A percentile compares a stretch with the other conserved stretches of the same genome.
phyloP scores from a whole-genome alignment of 2,329 filamentous ascomycete genomes.

The Aspergillus phoenicis region DNA sequence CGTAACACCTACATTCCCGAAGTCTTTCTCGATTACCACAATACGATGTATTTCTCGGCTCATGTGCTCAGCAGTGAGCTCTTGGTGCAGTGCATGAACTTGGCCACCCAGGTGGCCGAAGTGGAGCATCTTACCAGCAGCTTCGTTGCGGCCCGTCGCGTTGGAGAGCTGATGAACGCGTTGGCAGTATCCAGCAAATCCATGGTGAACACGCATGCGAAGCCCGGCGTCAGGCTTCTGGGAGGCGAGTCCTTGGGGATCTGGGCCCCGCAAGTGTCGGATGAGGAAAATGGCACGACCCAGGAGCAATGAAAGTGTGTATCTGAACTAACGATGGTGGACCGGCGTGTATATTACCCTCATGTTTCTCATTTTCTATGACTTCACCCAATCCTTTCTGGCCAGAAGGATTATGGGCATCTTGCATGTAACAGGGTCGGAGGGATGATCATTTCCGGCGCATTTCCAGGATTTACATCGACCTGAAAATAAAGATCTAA shows the following conservation, averaged over 20 bases:
- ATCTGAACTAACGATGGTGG: not conserved
- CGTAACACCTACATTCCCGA: constrained; percentile 83
- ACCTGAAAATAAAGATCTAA: constrained; percentile 5
- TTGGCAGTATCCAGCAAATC: constrained; percentile 78
- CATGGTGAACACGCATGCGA: constrained; percentile 57
- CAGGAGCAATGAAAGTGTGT: constrained; percentile 12
- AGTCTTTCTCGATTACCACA: constrained; percentile 79
- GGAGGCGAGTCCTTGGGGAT: constrained; percentile 42
- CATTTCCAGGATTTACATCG: not conserved
- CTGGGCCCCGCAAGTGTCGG: constrained; percentile 40
- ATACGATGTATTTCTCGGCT: constrained; percentile 76
- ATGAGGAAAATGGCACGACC: constrained; percentile 26
- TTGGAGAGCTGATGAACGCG: constrained; percentile 74
- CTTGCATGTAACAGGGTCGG: not conserved
- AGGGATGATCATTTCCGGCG: not conserved
- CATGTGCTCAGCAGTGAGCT: constrained; percentile 73
- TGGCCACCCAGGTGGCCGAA: constrained; percentile 75
- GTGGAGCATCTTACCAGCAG: constrained; percentile 66
- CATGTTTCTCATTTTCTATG: constrained; percentile 4
- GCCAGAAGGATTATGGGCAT: not conserved
- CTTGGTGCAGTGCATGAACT: constrained; percentile 82
- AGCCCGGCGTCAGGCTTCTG: constrained; percentile 44
- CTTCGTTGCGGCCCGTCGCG: constrained; percentile 66
- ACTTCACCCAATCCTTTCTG: not conserved
- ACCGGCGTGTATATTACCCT: constrained; percentile 12